A percentile compares a stretch with the other conserved stretches of the same genome.
phyloP scores from a whole-genome alignment of 2,329 filamentous ascomycete species.

The Alternaria arborescens region DNA sequence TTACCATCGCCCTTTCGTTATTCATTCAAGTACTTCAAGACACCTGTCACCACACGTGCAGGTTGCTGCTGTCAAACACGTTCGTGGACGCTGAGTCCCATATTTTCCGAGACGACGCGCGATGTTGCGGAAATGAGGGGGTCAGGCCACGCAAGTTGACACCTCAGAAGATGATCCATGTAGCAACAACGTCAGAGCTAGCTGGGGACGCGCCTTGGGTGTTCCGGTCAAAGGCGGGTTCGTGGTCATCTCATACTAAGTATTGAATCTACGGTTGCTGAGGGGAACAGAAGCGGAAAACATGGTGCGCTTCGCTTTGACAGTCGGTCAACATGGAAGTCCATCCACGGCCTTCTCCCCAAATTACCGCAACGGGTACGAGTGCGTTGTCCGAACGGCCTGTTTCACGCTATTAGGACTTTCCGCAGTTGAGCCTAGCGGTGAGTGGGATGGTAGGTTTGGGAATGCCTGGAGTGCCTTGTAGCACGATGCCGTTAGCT shows the following conservation, averaged over 20 bases:
- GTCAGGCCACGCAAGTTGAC: constrained; percentile 17
- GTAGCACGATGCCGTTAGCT: constrained; percentile 4
- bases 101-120: constrained; percentile 2
- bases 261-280: not conserved
- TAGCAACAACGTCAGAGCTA: not conserved
- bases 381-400: constrained; percentile 2
- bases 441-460: constrained; percentile 1
- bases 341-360: not conserved
- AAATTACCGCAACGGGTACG: constrained; percentile 1
- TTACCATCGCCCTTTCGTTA: not conserved
- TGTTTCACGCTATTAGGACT: constrained; percentile 1
- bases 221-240: not conserved
- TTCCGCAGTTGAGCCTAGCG: not conserved
- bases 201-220: not conserved
- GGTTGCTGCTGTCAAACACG: constrained; percentile 1
- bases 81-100: not conserved
- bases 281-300: not conserved
- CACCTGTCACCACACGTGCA: constrained; percentile 7
- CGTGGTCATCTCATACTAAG: not conserved
- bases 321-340: not conserved
- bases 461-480: constrained; percentile 1
- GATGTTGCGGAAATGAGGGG: constrained; percentile 16
- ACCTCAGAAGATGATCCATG: constrained; percentile 7
- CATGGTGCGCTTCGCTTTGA: not conserved
- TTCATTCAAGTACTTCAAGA: not conserved